Evolutionary conservation across 2,329 filamentous ascomycete genomes (phyloP), one percentile per base, ranked within the genome.

Genomic region (Arthrobotrys musiformis): DNA sequence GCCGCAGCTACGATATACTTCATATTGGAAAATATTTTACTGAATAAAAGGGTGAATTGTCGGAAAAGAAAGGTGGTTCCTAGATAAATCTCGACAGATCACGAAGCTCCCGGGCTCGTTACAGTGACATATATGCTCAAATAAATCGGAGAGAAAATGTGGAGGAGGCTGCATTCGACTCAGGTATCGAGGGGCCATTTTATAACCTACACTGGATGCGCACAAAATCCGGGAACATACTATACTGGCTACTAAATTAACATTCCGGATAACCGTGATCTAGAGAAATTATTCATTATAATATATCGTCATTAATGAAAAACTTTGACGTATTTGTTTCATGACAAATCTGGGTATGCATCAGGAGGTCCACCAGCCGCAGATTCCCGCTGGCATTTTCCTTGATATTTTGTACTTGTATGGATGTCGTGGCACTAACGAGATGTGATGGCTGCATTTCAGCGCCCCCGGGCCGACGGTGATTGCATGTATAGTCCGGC

Each of bases 1-100:
- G 72, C 72, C 48, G 46, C 72, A 48, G 37, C 64, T 64, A 37
- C 72, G 6, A 76, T 17, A 13, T 76, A 76, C 64, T 70, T 76
- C 72, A 76, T 76, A 50, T 50, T 46, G 63, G 42, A 52, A 9
- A 37, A 61, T 46, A 3, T 35, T 17, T 15, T 67, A 15, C 17
- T 5, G 37, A 63, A 35, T 46, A 44, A 30, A 52, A 50, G 22
- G 28, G 8, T 40, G 8, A 33, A 24, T 7, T n/a, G 35, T 52
- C 13, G 46, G 35, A 66, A 19, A 66, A 35, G 19, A 40, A 26
- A 54, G 42, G 50, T 52, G 19, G 61, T 28, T 35, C 58, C 11
- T 22, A n/a, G 13, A 35, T n/a, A 40, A 40, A n/a, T 33, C 33
- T 58, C 30, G 54, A 58, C 30, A 40, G 54, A 9, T 19, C 1